These are phyloP conservation scores for Globisporangium okanoganense DNA, from an alignment of 352 stramenopile species.

Conservation along the genomic window DNA sequence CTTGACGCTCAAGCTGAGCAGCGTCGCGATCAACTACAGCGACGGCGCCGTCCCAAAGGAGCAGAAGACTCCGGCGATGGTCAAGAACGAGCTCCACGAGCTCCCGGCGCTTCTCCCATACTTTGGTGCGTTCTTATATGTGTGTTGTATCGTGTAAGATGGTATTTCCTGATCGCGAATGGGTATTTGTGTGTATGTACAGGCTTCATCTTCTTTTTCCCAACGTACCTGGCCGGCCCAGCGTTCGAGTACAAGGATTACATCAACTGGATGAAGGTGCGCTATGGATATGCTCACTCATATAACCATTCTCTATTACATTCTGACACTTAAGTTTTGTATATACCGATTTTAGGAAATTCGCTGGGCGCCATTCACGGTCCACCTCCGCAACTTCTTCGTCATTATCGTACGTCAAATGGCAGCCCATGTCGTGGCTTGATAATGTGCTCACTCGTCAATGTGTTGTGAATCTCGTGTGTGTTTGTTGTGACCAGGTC, in stretches of 20 bases:
- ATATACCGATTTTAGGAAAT: constrained; percentile 31
- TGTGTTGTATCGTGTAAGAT: too few relatives aligned
- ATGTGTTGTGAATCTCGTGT: neutral
- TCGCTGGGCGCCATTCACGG: constrained; percentile 51
- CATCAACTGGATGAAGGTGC: constrained; percentile 72
- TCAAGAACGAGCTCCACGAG: constrained; percentile 69
- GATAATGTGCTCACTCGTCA: neutral
- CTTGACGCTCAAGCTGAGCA: constrained; percentile 79
- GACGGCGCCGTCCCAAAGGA: constrained; percentile 65
- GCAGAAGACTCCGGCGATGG: constrained; percentile 67
- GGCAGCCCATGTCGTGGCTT: neutral
- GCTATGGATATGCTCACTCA: neutral
- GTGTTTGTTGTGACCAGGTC: constrained; percentile 33
- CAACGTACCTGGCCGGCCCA: constrained; percentile 80
- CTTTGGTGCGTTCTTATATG: constrained; percentile 37
- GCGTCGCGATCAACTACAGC: constrained; percentile 79
- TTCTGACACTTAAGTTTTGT: neutral
- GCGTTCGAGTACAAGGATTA: constrained; percentile 87
- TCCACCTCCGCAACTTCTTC: constrained; percentile 75
- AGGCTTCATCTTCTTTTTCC: constrained; percentile 88
- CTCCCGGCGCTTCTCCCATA: constrained; percentile 65
- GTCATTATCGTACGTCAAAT: constrained; percentile 51
- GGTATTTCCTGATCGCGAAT: neutral
- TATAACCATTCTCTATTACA: neutral
- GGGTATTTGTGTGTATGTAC: neutral